Evolutionary conservation across 176 grass and related monocot species (phyloP).

Genomic region (Thinopyrum elongatum): DNA sequence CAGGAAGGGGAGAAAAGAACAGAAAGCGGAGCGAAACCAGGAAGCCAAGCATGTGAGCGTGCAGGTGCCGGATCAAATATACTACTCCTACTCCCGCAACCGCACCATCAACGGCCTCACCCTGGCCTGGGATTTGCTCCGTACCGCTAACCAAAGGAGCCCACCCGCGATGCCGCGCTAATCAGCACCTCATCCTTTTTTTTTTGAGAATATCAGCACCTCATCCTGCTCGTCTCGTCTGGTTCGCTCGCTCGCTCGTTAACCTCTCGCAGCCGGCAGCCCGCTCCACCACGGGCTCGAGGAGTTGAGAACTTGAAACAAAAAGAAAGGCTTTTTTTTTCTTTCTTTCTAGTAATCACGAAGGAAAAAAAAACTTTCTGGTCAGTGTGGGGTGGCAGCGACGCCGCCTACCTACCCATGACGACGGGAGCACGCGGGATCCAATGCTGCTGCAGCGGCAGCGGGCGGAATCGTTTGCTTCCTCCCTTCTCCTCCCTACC

Average conservation of each 20-base stretch:
- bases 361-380: not conserved
- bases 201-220: no score
- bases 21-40: not conserved
- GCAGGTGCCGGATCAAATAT: conserved; percentile 4
- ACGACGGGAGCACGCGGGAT: conserved; percentile 9
- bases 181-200: not conserved
- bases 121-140: conserved; percentile 12
- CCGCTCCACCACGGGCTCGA: not conserved
- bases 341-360: not conserved
- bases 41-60: not conserved
- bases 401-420: not conserved
- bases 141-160: not conserved
- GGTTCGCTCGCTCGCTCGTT: no score
- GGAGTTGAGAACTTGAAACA: not conserved
- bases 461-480: conserved; percentile 15
- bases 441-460: conserved; percentile 25
- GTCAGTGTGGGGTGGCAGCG: not conserved
- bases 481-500: not conserved
- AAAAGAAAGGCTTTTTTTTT: not conserved
- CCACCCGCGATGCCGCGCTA: not conserved
- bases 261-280: not conserved
- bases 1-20: not conserved
- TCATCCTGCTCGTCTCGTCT: not conserved
- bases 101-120: not conserved
- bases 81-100: not conserved